Percentiles rank a stretch among this genome's conserved stretches.
Evolutionary conservation across 177 flowering plant genomes (phyloP).

Genomic region (Vitis hybrid): DNA sequence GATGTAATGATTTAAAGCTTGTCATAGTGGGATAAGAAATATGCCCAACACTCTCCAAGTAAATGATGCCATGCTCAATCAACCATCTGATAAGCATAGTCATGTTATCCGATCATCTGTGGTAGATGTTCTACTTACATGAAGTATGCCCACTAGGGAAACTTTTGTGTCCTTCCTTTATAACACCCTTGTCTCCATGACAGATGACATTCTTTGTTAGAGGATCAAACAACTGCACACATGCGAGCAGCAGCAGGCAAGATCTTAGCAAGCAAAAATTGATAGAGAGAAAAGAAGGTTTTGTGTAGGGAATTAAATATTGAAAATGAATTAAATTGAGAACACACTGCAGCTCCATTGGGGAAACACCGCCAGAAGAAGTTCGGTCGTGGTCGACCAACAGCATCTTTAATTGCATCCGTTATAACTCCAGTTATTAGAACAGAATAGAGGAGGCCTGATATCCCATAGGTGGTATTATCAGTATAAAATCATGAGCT

Average conservation of each 20-base stretch:
- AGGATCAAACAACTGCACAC: conserved; percentile 9
- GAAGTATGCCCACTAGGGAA: conserved; percentile 35
- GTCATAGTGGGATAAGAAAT: no score
- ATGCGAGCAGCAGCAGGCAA: no score
- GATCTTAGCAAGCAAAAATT: no score
- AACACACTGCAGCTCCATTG: conserved; percentile 24
- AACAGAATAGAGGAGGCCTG: conserved; percentile 24
- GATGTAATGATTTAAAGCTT: no score
- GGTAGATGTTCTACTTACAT: conserved; percentile 12
- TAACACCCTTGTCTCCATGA: conserved; percentile 14
- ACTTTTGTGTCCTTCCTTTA: conserved; percentile 37
- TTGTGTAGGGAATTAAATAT: not conserved
- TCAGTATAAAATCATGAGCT: no score
- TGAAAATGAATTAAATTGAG: not conserved
- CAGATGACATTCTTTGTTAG: conserved; percentile 19
- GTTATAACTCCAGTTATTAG: conserved; percentile 26
- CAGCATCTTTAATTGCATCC: conserved; percentile 33
- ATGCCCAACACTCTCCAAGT: no score
- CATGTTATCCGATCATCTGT: no score
- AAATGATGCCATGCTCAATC: no score
- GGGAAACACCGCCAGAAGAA: conserved; percentile 37
- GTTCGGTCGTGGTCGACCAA: conserved; percentile 35
- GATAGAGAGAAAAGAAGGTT: no score
- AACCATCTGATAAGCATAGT: no score
- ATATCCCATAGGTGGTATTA: no score